Conservation (phyloP, 768 basidiomycete species). For the Sporobolomyces phaffii region DNA sequence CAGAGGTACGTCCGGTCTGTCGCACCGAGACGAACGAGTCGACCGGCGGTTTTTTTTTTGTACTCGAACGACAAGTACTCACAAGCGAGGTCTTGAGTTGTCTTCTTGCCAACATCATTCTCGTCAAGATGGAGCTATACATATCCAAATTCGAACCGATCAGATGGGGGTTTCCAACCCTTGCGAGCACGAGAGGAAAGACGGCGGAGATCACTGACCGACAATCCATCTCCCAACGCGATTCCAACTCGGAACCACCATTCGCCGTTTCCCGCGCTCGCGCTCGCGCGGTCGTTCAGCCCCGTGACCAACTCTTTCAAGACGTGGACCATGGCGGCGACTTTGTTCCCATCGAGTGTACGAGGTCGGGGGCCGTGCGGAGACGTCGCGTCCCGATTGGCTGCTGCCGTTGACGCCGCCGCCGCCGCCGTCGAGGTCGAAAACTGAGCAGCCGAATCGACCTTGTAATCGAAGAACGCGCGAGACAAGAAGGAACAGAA, state of each 20-base stretch:
- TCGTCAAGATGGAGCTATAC: neutral
- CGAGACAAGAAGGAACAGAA: neutral
- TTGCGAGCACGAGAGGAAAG: neutral
- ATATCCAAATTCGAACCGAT: neutral
- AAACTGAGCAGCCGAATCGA: neutral
- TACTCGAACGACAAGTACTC: too few species aligned
- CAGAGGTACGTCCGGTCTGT: neutral
- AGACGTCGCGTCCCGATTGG: neutral
- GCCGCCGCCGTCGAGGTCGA: too few species aligned
- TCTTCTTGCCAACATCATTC: neutral
- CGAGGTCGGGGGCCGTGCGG: constrained; percentile 3
- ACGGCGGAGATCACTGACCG: neutral
- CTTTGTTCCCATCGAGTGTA: neutral
- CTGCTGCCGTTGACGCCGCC: too few species aligned
- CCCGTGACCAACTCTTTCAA: neutral
- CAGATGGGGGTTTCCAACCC: too few species aligned
- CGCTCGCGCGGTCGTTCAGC: neutral
- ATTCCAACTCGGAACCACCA: constrained; percentile 1
- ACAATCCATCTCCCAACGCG: neutral
- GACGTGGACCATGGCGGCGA: neutral
- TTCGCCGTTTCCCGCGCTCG: neutral
- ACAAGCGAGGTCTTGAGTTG: neutral
- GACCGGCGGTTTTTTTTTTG: too few species aligned
- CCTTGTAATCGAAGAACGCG: neutral
- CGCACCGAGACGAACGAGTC: too few species aligned